These are phyloP conservation scores for Phanerodontia chrysosporium DNA, from an alignment of 768 basidiomycete genomes.

Conservation along the genomic window DNA sequence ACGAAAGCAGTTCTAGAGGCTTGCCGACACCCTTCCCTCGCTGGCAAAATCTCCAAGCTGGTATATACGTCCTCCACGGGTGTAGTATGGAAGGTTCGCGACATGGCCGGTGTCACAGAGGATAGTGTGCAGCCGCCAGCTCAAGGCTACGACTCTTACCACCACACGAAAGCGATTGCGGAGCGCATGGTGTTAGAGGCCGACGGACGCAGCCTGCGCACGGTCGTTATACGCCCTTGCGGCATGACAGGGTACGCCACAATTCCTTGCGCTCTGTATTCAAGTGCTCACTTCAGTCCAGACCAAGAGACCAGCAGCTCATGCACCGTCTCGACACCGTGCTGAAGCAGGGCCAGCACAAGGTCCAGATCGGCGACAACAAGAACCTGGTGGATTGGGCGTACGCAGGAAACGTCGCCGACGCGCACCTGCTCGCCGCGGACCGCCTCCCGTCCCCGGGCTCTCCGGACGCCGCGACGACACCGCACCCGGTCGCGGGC, in stretches of 20 bases:
- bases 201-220: conserved; percentile 33
- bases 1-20: conserved; percentile 25
- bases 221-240: conserved; percentile 46
- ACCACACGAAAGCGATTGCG: conserved; percentile 44
- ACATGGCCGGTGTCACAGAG: conserved; percentile 45
- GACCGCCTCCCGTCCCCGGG: conserved; percentile 31
- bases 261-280: not conserved
- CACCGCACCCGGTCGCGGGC: conserved; percentile 36
- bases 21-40: not conserved
- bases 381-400: conserved; percentile 46
- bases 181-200: conserved; percentile 44
- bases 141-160: conserved; percentile 41
- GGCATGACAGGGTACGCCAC: conserved; percentile 47
- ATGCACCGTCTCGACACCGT: conserved; percentile 37
- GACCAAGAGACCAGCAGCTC: conserved; percentile 43
- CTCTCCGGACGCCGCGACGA: conserved; percentile 18
- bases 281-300: not conserved
- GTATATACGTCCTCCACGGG: conserved; percentile 48
- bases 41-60: conserved; percentile 37
- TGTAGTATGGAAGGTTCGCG: conserved; percentile 37
- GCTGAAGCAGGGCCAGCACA: conserved; percentile 38
- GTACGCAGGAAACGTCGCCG: conserved; percentile 49
- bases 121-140: conserved; percentile 34
- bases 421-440: conserved; percentile 46
- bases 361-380: conserved; percentile 46